Evolutionary conservation across 2,329 filamentous ascomycete genomes (phyloP), one percentile per base, ranked within the genome.

Genomic region (Chrysosporium keratinophilum): DNA sequence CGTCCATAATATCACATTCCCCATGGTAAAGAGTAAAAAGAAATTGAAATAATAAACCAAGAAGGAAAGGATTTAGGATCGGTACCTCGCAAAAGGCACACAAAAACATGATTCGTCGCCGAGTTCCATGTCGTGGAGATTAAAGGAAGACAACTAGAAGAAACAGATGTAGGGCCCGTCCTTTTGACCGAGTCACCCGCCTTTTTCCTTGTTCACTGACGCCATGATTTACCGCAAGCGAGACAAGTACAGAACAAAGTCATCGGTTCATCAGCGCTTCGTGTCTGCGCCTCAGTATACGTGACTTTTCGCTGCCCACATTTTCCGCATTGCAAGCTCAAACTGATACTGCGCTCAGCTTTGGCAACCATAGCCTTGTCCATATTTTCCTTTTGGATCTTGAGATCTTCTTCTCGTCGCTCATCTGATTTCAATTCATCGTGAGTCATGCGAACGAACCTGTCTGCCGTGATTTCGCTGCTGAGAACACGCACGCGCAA

Each of bases 271-370:
- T 98, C 93, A 60, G 93, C 93, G 74, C 82, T 87, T 60, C 93
- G 80, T 14, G 93, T 98, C 77, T 98, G 93, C 3, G 93, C 93
- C 74, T 98, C 93, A 47, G 82, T 88, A 72, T 98, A 98, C 71
- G 85, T 89, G 66, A 97, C 93, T 77, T 88, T 90, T 76, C 87
- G 90, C 78, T 95, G 79, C 64, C 87, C 87, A 73, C 93, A 98
- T 71, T 89, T 90, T 65, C 88, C 82, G 74, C 93, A 98, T 71
- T 88, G 84, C 65, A 97, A 78, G 54, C 84, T 87, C 67, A 86
- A 85, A 67, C 84, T 89, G 73, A 96, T 88, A 67, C 85, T 90
- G 78, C 89, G 93, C 72, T 95, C 85, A 15, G 83, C 86, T 77
- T 90, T 86, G 54, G 91, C 87, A 10, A 95, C 90, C 83, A 97